These are phyloP conservation scores for Macrophomina pseudophaseolina DNA, from an alignment of 2,329 filamentous ascomycete species.

Conservation along the genomic window DNA sequence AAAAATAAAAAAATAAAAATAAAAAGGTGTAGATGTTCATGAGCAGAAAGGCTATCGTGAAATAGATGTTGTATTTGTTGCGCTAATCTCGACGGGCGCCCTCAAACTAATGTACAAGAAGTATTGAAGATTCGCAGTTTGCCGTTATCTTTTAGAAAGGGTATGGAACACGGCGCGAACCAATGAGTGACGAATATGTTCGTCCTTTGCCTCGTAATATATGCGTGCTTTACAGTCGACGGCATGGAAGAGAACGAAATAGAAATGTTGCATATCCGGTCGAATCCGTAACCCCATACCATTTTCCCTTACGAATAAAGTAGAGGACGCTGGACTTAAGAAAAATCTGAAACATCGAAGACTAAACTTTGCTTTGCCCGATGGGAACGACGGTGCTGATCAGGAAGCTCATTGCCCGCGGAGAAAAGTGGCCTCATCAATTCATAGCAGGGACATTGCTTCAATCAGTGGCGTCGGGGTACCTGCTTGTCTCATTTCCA, in stretches of 20 bases:
- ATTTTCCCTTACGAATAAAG: neutral
- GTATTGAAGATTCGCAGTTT: neutral
- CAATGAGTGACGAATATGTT: neutral
- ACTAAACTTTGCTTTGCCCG: constrained; percentile 7
- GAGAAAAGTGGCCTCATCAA: constrained; percentile 7
- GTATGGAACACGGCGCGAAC: neutral
- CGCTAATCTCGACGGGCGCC: constrained; percentile 2
- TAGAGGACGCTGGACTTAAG: neutral
- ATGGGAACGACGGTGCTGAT: neutral
- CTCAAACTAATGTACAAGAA: constrained; percentile 15
- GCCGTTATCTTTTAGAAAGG: neutral
- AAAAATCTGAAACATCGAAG: neutral
- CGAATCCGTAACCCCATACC: neutral
- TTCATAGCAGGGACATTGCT: constrained; percentile 2
- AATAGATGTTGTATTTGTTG: neutral
- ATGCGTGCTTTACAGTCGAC: neutral
- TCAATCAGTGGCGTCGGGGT: constrained; percentile 10
- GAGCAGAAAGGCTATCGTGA: neutral
- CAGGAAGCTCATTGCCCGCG: neutral
- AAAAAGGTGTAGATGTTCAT: too few relatives aligned
- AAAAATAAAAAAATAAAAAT: too few relatives aligned
- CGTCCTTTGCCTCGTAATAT: neutral
- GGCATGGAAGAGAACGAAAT: neutral
- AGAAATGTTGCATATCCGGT: neutral
- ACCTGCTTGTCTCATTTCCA: constrained; percentile 58